Evolutionary conservation across 1,139 yeast species (phyloP).

Genomic region (Yamadazyma spencermartinsiae): DNA sequence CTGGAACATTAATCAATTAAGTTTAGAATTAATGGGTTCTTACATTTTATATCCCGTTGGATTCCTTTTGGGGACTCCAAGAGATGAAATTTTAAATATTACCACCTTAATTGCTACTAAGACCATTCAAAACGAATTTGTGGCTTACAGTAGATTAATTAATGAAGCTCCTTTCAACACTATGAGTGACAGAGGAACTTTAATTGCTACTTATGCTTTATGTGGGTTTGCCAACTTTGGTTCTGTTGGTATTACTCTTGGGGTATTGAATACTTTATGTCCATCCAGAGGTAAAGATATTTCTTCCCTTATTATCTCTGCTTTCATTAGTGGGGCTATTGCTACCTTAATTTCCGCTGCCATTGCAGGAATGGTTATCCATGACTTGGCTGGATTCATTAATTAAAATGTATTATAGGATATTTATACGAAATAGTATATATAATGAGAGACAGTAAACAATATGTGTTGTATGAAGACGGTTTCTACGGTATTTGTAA

Average conservation of each 20-base stretch:
- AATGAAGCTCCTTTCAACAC: constrained; percentile 45
- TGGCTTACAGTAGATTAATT: constrained; percentile 51
- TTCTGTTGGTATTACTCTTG: constrained; percentile 63
- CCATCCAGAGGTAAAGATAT: constrained; percentile 53
- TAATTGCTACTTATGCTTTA: constrained; percentile 63
- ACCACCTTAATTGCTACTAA: constrained; percentile 58
- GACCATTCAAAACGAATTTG: constrained; percentile 65
- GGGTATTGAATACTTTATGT: constrained; percentile 61
- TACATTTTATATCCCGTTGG: constrained; percentile 63
- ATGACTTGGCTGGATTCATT: constrained; percentile 39
- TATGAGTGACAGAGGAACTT: constrained; percentile 53
- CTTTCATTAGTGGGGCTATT: constrained; percentile 56
- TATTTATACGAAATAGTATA: no score
- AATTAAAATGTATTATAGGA: constrained; percentile 2
- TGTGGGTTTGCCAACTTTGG: constrained; percentile 71
- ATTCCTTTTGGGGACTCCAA: constrained; percentile 62
- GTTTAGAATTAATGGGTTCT: constrained; percentile 58
- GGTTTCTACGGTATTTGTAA: no score
- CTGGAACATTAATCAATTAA: constrained; percentile 56
- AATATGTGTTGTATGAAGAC: no score
- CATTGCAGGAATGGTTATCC: constrained; percentile 68
- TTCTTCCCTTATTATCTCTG: constrained; percentile 48
- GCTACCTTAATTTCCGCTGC: constrained; percentile 63
- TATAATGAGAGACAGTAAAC: no score
- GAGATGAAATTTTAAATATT: constrained; percentile 53